Base-by-base conservation (phyloP, 2,329 filamentous ascomycete genomes). In the Paecilomyces fulvus region DNA sequence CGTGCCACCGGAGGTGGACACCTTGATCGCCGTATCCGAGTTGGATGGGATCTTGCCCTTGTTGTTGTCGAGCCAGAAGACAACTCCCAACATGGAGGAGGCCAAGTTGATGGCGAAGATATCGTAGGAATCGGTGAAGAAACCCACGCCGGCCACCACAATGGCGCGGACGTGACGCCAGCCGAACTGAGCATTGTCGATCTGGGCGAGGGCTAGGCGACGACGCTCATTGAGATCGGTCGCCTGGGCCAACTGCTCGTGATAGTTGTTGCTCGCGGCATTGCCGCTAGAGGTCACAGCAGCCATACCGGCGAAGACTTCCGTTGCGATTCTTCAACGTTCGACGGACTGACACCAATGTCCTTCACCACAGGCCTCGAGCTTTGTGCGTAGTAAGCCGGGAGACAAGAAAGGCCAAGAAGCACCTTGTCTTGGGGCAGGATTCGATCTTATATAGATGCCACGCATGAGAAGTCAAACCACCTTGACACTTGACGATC, bases 81-180 rank as follows among this genome's bases (percentile, higher is more conserved):
- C 88, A 52, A 92, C 84, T 48, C 89, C 89, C 53, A 92, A 71
- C 87, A 92, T 90, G 60, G 82, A 80, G 28, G 87, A 89, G 60
- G 87, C 77, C 67, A 90, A 77, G 61, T 85, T 87, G 63, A 88
- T 86, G 67, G 86, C 85, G 72, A 94, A 94, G 75, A 91, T 89
- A 67, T 88, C 86, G 73, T 92, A 92, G 11, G 88, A 88, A 69
- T 92, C 90, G 14, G 89, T 92, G 74, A 94, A 94, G 83, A 95
- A 94, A 64, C 89, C 90, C 59, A 92, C 87, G 65, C 90, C 89
- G 30, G 89, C 89, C 23, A 92, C 89, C 8, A 89, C 75, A 55
- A 89, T 82, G 57, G 89, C 87, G 46, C 89, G 83, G 57, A 92
- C 83, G 67, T 94, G 89, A 69, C 91, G 90, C 88, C 89, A 92